Base-by-base conservation (phyloP, 768 basidiomycete species). In the Serendipita indica region DNA sequence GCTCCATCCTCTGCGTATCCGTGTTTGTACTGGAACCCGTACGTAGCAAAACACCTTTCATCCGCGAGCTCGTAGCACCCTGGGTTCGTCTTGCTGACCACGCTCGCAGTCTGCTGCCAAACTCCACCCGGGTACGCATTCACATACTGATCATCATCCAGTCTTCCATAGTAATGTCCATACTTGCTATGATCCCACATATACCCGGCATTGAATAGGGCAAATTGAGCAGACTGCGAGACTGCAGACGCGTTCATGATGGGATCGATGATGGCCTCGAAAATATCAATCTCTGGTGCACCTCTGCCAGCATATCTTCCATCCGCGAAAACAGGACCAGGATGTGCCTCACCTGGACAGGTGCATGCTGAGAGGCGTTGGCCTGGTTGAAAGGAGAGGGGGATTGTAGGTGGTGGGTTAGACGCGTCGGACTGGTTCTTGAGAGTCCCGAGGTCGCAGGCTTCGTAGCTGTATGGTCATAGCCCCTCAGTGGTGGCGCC, bases 221-320 rank as follows among this genome's bases (percentile, higher is more conserved):
- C 89, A 35, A 77, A 67, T 70, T 93, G 90, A 66, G 78, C 77
- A 64, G 82, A 85, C 70, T 93, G 91, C 1, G 88, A 89, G 1
- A 84, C 85, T 63, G 83, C 73, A 39, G 79, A 87, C 66, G 71
- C 65, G 64, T 79, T 75, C 2, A 70, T 60, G 58, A 57, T 60
- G 30, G 75, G 63, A 64, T 89, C 73, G 61, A 84, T 72, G 68
- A 90, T 84, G 0, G 89, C 82, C 72, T 98, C 93, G 60, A 94
- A 67, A 60, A 98, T 77, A 69, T 97, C 93, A 64, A 97, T 90
- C 73, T 98, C 94, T 1, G 94, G 93, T 1, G 84, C 87, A 33
- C 82, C 82, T 56, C 93, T 81, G 20, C 83, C 82, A 13, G 71
- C 72, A 28, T 69, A 75, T 57, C 76, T 74, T 39, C 65, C 75